Base-by-base conservation (phyloP, 139 green algal species). In the Tetratostichococcus sp. region DNA sequence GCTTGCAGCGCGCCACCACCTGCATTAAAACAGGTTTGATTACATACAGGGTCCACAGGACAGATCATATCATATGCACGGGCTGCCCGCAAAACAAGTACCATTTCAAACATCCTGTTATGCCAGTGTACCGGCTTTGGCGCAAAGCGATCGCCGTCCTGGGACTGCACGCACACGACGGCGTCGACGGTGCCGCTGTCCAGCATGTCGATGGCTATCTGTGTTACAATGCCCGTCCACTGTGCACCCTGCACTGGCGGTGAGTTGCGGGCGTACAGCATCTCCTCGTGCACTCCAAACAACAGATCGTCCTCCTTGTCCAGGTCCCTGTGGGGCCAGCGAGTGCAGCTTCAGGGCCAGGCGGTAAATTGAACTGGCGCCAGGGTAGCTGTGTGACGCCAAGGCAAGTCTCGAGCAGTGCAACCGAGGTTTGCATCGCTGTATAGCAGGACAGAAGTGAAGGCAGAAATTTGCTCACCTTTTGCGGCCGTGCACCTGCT, bases 211-310 rank as follows among this genome's bases (percentile, higher is more conserved):
- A 89, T 87, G 4, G 83, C 85, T 26, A 92, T 82, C n/a, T 89
- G 75, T 16, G 92, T 97, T 50, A 98, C 91, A 26, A 98, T 87
- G 21, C 95, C 95, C 2, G 95, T 99, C 95, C 95, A 98, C 85
- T 98, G 95, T 22, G 94, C 94, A 0, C 93, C 93, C 23, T 84
- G 31, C 25, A 97, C 74, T 16, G 77, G 59, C 1, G 92, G 89
- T 19, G 43, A 35, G 35, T 90, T 90, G 26, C 80, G 72, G 16
- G 91, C 92, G 58, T 96, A 98, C 70, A 97, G 42, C 80, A 94
- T 86, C 67, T 93, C 78, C 39, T 90, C 22, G 22, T 82, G 70
- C 33, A 95, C 89, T 0, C 94, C 94, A 88, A 97, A 96, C 19
- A 85, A 84, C 67, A 94, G 76, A 73, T 98, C 94, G 69, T 97